Percentiles rank a stretch among this genome's conserved stretches.
phyloP scores from a whole-genome alignment of 768 basidiomycete genomes.

The Pilatotrama ljubarskyi region DNA sequence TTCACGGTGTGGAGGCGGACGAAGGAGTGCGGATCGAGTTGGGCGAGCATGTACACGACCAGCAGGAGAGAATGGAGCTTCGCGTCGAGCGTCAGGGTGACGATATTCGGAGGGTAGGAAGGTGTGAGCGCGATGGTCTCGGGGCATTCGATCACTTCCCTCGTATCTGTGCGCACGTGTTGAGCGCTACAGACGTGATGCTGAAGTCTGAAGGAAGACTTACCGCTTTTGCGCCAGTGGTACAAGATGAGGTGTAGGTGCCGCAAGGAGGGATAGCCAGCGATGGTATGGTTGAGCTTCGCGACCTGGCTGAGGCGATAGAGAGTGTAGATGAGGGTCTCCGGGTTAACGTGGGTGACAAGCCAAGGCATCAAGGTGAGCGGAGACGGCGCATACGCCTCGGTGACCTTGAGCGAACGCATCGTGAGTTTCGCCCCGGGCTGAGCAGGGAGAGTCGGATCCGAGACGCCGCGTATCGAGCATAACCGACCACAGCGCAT shows the following conservation, averaged over 20 bases:
- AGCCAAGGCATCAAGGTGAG: slow-evolving; percentile 19
- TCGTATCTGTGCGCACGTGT: background rate
- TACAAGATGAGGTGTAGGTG: slow-evolving; percentile 17
- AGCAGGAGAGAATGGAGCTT: slow-evolving; percentile 15
- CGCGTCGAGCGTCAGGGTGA: slow-evolving; percentile 17
- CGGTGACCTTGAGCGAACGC: slow-evolving; percentile 14
- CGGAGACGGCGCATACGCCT: slow-evolving; percentile 17
- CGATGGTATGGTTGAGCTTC: slow-evolving; percentile 12
- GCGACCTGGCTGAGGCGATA: slow-evolving; percentile 17
- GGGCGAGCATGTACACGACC: slow-evolving; percentile 5
- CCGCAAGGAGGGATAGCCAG: slow-evolving; percentile 2
- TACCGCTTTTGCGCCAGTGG: slow-evolving; percentile 16
- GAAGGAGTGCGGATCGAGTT: slow-evolving; percentile 15
- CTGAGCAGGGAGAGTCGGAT: background rate
- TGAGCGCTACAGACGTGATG: background rate
- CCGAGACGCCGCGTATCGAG: slow-evolving; percentile 7
- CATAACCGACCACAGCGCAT: slow-evolving; percentile 16
- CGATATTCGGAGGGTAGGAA: slow-evolving; percentile 4
- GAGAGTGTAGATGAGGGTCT: slow-evolving; percentile 13
- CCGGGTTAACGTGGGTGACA: slow-evolving; percentile 4
- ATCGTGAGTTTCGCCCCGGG: background rate
- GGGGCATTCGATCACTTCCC: slow-evolving; percentile 5
- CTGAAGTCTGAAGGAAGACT: background rate
- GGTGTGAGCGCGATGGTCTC: slow-evolving; percentile 5
- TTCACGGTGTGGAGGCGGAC: slow-evolving; percentile 10